phyloP scores from a whole-genome alignment of 2,329 filamentous ascomycete genomes.

The Microdochium paspali region DNA sequence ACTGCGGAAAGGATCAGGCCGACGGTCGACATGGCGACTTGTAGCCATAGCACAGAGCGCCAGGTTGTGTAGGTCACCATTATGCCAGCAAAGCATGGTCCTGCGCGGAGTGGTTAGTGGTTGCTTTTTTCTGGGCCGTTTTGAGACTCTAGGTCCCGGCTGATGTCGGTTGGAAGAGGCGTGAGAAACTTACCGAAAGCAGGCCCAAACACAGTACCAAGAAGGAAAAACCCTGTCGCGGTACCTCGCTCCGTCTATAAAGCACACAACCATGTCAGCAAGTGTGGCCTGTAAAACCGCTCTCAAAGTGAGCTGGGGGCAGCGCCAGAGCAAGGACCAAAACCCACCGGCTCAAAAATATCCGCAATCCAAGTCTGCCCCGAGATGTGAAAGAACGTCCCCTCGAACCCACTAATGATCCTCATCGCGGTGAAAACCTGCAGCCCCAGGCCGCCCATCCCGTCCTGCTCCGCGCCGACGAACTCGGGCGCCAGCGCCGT shows the following conservation, averaged over 20 bases:
- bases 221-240: conserved; percentile 31
- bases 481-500: background rate
- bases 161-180: background rate
- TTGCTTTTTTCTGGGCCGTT: background rate
- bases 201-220: conserved; percentile 29
- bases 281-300: background rate
- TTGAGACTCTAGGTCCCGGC: background rate
- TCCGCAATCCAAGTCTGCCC: background rate
- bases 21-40: conserved; percentile 17
- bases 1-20: conserved; percentile 16
- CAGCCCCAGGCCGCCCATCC: background rate
- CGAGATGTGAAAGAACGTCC: background rate
- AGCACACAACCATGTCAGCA: background rate
- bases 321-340: no score
- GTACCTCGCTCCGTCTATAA: conserved; percentile 19
- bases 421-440: background rate
- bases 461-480: background rate
- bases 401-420: background rate
- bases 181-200: conserved; percentile 22
- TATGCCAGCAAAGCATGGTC: conserved; percentile 19
- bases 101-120: conserved; percentile 3
- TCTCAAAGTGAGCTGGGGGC: no score
- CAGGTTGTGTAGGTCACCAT: conserved; percentile 19
- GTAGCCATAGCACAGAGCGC: conserved; percentile 21
- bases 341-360: background rate